Percentiles rank a stretch among this genome's conserved stretches.
phyloP scores from a whole-genome alignment of 2,329 filamentous ascomycete species.

The Alternaria ventricosa region DNA sequence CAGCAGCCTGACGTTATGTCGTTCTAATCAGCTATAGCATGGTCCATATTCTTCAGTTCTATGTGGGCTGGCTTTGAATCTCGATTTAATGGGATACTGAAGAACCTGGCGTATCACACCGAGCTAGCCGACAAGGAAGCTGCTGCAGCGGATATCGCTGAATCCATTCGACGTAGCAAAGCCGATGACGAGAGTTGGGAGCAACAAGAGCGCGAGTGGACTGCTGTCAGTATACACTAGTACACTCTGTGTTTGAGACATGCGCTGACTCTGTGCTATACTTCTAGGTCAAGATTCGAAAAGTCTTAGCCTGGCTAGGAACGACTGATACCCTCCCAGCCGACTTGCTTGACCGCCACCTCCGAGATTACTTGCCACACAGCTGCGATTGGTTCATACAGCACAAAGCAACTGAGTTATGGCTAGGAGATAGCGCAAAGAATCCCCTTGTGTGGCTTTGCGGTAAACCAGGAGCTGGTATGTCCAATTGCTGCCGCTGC shows the following conservation, averaged over 20 bases:
- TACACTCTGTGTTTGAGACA: rapidly evolving
- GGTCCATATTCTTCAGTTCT: not conserved
- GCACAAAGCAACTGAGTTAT: not conserved
- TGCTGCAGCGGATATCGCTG: constrained; percentile 22
- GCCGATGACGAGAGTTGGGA: not conserved
- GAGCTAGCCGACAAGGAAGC: constrained; percentile 33
- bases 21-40: not conserved
- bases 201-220: not conserved
- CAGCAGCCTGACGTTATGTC: not conserved
- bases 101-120: not conserved
- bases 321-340: not conserved
- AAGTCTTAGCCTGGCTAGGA: not conserved
- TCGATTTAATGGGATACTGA: not conserved
- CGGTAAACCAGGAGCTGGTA: not conserved
- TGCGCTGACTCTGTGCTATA: not conserved
- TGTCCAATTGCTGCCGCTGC: no score
- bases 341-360: not conserved
- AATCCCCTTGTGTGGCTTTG: not conserved
- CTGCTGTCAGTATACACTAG: not conserved
- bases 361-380: not conserved
- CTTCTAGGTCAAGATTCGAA: not conserved
- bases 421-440: not conserved
- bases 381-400: not conserved
- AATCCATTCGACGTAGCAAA: constrained; percentile 1
- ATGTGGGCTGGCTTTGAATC: constrained; percentile 1